A percentile compares a stretch with the other conserved stretches of the same genome.
These are phyloP conservation scores for Dentipellis sp. DNA, from an alignment of 768 basidiomycete genomes.

Conservation along the genomic window DNA sequence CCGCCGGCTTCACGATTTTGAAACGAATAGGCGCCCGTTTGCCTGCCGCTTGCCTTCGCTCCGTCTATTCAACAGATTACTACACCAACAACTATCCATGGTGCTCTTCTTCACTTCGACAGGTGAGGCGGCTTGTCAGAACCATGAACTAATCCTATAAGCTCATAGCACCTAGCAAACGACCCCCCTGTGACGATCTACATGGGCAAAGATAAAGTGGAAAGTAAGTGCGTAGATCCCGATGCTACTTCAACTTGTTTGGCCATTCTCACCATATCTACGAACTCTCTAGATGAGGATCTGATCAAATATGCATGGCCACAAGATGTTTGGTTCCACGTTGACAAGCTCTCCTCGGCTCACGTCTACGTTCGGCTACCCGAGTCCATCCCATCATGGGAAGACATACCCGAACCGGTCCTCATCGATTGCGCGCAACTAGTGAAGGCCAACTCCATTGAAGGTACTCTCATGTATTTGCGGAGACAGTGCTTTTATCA, in stretches of 20 bases:
- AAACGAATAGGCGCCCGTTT: too few relatives aligned
- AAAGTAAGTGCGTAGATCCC: slow-evolving; percentile 47
- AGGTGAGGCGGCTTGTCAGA: slow-evolving; percentile 1
- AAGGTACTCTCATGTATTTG: slow-evolving; percentile 43
- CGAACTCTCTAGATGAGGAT: slow-evolving; percentile 67
- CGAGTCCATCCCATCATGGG: slow-evolving; percentile 70
- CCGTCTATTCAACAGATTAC: not conserved
- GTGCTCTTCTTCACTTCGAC: slow-evolving; percentile 15
- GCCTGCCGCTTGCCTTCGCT: too few relatives aligned
- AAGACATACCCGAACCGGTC: slow-evolving; percentile 71
- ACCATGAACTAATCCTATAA: not conserved
- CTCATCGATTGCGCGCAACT: slow-evolving; percentile 86
- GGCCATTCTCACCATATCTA: not conserved
- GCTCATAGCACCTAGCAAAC: slow-evolving; percentile 29
- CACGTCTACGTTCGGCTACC: slow-evolving; percentile 95
- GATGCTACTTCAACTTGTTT: too few relatives aligned
- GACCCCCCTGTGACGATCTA: slow-evolving; percentile 68
- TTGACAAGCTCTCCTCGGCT: slow-evolving; percentile 94
- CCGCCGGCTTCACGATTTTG: too few relatives aligned
- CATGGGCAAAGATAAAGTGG: slow-evolving; percentile 97
- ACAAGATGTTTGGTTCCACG: slow-evolving; percentile 90
- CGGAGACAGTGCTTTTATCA: not conserved
- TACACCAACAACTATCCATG: not conserved
- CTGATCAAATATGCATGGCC: slow-evolving; percentile 89
- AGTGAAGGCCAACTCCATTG: slow-evolving; percentile 96